Evolutionary conservation across 2,329 filamentous ascomycete species (phyloP).

Genomic region (Fusarium sp.): DNA sequence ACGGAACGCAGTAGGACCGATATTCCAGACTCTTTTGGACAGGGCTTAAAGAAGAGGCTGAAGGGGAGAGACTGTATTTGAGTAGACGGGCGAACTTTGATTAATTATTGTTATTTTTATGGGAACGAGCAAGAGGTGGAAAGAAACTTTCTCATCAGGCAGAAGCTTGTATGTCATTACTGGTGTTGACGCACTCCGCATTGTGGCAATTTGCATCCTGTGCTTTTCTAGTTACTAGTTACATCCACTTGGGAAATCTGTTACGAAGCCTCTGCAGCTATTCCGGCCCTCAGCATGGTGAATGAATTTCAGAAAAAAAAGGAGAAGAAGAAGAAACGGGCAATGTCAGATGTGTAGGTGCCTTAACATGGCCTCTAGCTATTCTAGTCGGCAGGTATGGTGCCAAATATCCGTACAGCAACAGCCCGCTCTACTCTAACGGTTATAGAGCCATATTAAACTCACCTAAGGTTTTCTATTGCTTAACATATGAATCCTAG

Average conservation of each 20-base stretch:
- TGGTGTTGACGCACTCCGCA: slow-evolving; percentile 34
- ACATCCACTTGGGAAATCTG: slow-evolving; percentile 18
- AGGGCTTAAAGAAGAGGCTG: not conserved
- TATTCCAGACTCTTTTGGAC: not conserved
- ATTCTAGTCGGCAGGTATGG: not conserved
- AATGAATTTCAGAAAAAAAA: too few species aligned
- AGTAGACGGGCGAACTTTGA: slow-evolving; percentile 20
- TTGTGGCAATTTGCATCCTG: slow-evolving; percentile 31
- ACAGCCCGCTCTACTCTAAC: not conserved
- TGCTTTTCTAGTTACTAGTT: slow-evolving; percentile 32
- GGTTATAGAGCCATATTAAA: too few species aligned
- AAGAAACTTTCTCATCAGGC: slow-evolving; percentile 1
- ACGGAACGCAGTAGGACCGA: slow-evolving; percentile 36
- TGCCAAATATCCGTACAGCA: not conserved
- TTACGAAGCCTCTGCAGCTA: slow-evolving; percentile 9
- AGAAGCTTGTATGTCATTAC: slow-evolving; percentile 36
- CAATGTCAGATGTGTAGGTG: not conserved
- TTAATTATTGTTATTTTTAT: slow-evolving; percentile 25
- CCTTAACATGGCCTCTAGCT: not conserved
- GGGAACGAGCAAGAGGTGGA: not conserved
- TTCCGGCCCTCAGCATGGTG: not conserved
- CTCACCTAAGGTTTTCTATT: not conserved
- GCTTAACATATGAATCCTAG: too few species aligned
- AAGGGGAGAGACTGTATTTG: slow-evolving; percentile 25
- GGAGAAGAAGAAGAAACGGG: too few species aligned